phyloP scores from a whole-genome alignment of 1,139 yeast genomes.

The Entelexis paramagnoliae region DNA sequence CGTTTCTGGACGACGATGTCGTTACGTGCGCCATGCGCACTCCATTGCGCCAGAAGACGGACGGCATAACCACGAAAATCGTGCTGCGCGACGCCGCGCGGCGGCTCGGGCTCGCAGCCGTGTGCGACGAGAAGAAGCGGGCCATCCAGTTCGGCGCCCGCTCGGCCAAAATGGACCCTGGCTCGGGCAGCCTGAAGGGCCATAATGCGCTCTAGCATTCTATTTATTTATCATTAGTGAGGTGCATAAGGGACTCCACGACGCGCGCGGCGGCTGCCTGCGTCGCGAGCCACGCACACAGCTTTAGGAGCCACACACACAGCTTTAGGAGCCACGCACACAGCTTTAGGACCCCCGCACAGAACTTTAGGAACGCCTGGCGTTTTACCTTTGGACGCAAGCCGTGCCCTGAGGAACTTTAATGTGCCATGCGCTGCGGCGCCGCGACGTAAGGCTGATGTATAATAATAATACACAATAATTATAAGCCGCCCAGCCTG shows the following conservation, averaged over 20 bases:
- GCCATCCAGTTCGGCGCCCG: conserved; percentile 96
- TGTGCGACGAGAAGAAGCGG: conserved; percentile 68
- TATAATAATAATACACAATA: not conserved
- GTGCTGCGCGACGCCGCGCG: conserved; percentile 55
- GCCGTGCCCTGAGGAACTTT: not conserved
- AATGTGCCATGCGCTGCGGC: not conserved
- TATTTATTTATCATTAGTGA: not conserved
- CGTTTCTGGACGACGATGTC: conserved; percentile 62
- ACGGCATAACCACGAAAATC: conserved; percentile 42
- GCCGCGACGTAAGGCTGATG: not conserved
- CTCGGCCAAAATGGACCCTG: conserved; percentile 82
- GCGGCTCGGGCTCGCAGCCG: conserved; percentile 41
- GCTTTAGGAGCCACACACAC: too few relatives aligned
- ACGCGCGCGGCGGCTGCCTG: not conserved
- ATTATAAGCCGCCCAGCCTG: not conserved
- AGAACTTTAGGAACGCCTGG: too few relatives aligned
- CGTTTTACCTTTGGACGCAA: not conserved
- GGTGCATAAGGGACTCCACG: too few relatives aligned
- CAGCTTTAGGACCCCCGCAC: too few relatives aligned
- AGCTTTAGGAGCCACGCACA: too few relatives aligned
- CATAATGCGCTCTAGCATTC: conserved; percentile 39
- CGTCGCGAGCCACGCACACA: too few relatives aligned
- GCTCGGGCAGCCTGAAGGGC: conserved; percentile 56
- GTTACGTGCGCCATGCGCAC: conserved; percentile 39
- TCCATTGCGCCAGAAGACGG: conserved; percentile 32